phyloP scores from a whole-genome alignment of 75 land plant genomes.

The Picea sitchensis region DNA sequence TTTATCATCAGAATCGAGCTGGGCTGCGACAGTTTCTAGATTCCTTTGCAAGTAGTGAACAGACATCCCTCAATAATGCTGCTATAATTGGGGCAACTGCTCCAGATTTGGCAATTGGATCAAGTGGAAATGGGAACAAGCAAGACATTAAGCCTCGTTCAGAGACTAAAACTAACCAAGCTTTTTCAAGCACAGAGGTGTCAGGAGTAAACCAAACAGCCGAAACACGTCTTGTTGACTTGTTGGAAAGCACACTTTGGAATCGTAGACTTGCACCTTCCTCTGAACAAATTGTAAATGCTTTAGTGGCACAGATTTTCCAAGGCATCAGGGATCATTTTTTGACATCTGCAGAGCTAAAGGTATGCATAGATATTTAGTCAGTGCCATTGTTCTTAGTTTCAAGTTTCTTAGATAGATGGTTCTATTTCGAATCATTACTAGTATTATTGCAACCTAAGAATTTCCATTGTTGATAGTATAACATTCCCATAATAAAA shows the following conservation, averaged over 20 bases:
- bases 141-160: constrained; percentile 57
- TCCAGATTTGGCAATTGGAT: constrained; percentile 31
- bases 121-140: constrained; percentile 50
- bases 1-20: constrained; percentile 66
- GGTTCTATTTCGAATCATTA: neutral
- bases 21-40: constrained; percentile 90
- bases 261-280: constrained; percentile 89
- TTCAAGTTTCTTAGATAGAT: neutral
- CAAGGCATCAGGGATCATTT: constrained; percentile 95
- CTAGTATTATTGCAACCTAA: neutral
- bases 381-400: neutral
- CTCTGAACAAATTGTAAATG: constrained; percentile 92
- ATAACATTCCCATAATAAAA: neutral
- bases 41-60: constrained; percentile 67
- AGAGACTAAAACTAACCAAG: constrained; percentile 45
- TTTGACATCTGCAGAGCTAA: constrained; percentile 81
- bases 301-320: constrained; percentile 87
- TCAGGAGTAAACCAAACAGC: constrained; percentile 38
- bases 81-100: constrained; percentile 14
- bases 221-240: constrained; percentile 85
- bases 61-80: constrained; percentile 20
- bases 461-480: neutral
- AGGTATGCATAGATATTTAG: constrained; percentile 35
- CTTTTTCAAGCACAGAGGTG: constrained; percentile 29
- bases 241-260: constrained; percentile 94